Evolutionary conservation across 345 rosid species (phyloP).

Genomic region (Orychophragmus violaceus): DNA sequence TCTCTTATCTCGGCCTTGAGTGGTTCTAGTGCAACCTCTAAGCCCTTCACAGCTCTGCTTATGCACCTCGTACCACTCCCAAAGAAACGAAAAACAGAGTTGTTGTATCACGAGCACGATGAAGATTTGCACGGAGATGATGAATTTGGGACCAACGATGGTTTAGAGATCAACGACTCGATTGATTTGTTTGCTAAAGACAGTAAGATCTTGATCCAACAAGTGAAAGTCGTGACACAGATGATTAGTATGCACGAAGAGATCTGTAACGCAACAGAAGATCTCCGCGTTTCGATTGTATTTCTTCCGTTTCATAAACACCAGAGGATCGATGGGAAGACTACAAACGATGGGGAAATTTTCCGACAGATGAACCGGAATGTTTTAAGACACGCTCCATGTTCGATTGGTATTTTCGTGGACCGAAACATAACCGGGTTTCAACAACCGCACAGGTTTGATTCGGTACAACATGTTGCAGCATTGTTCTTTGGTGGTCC

Average conservation of each 20-base stretch:
- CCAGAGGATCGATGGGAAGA: slow-evolving; percentile 68
- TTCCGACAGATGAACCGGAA: slow-evolving; percentile 64
- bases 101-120: slow-evolving; percentile 67
- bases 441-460: not conserved
- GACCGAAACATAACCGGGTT: not conserved
- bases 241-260: slow-evolving; percentile 58
- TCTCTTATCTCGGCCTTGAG: slow-evolving; percentile 46
- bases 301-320: slow-evolving; percentile 88
- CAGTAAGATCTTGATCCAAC: slow-evolving; percentile 48
- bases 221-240: slow-evolving; percentile 55
- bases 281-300: slow-evolving; percentile 58
- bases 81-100: slow-evolving; percentile 38
- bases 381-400: slow-evolving; percentile 21
- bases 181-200: slow-evolving; percentile 56
- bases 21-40: slow-evolving; percentile 33
- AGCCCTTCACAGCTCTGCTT: slow-evolving; percentile 50
- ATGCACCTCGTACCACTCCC: slow-evolving; percentile 83
- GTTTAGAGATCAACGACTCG: slow-evolving; percentile 58
- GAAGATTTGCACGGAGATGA: slow-evolving; percentile 70
- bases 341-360: slow-evolving; percentile 58
- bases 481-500: not conserved
- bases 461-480: not conserved
- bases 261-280: slow-evolving; percentile 61
- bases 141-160: slow-evolving; percentile 79
- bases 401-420: not conserved